Evolutionary conservation across 768 basidiomycete species (phyloP), one percentile per base, ranked within the genome.

Genomic region (Trametes cingulata): DNA sequence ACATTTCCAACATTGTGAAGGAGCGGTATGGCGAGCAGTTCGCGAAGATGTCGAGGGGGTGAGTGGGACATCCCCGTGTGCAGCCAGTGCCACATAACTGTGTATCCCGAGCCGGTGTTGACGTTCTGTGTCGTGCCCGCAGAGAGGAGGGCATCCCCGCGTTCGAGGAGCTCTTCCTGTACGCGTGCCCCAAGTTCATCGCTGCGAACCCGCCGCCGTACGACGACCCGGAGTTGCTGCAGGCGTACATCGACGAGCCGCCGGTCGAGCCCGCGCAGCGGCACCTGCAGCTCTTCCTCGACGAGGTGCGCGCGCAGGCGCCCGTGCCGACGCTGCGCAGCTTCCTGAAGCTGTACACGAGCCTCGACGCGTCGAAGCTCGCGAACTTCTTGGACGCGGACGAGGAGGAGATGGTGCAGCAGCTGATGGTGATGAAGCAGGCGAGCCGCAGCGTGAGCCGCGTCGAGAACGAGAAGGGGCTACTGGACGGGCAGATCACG

Each of bases 131-230:
- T 17, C 29, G n/a, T n/a, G 43, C 12, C n/a, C 41, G 35, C 67
- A 87, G 86, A 43, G 82, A 85, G 67, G 90, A 94, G 55, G 86
- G 88, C 17, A 75, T 93, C 52, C 77, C 85, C 22, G 89, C 90
- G 2, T 95, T 90, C 74, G 88, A 93, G 73, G 95, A 98, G 73
- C 88, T 98, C 54, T 99, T 94, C 82, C 75, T 91, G 8, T 92
- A 91, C 60, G 93, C 96, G 20, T 95, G 94, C 73, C 97, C 97
- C 3, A 96, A 97, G 73, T 98, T 98, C 79, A 95, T 99, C 74
- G 85, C 85, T 17, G 94, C 95, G 63, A 96, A 94, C 72, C 86
- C 95, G 14, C 95, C 95, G 2, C 94, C 95, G 5, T 97, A 96
- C 76, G 90, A 96, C 37, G 91, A 95, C 69, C 74, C 85, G 0